Evolutionary conservation across 257 asterid genomes (phyloP).

Genomic region (Petunia secreta): DNA sequence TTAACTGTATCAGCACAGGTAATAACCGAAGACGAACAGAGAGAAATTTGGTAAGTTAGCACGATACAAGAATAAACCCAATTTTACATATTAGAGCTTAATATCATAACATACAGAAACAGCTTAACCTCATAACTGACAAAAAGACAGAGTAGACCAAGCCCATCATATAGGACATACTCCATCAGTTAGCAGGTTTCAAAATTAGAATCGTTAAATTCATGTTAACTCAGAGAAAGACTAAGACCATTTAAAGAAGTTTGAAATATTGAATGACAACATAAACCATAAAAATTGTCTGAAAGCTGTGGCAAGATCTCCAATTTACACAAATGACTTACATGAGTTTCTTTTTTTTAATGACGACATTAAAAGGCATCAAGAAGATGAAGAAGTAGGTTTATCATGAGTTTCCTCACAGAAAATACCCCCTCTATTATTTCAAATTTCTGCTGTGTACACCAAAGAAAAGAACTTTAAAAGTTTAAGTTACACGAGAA

Average conservation of each 20-base stretch:
- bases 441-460: neutral
- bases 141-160: neutral
- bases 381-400: constrained; percentile 7
- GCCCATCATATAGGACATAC: neutral
- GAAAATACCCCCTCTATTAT: constrained; percentile 3
- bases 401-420: constrained; percentile 16
- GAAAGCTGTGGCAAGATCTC: neutral
- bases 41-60: neutral
- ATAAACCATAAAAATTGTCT: neutral
- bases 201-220: neutral
- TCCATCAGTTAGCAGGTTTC: neutral
- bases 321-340: too few relatives aligned
- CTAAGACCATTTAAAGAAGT: neutral
- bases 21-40: neutral
- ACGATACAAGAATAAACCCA: neutral
- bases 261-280: neutral
- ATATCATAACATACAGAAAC: constrained; percentile 16
- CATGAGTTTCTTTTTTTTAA: too few relatives aligned
- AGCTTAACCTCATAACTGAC: constrained; percentile 10
- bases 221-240: neutral
- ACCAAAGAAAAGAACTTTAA: constrained; percentile 11
- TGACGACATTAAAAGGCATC: too few relatives aligned
- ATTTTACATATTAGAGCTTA: neutral
- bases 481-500: constrained; percentile 13
- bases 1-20: neutral